Evolutionary conservation across 768 basidiomycete species (phyloP).

Genomic region (Mrakia frigida): DNA sequence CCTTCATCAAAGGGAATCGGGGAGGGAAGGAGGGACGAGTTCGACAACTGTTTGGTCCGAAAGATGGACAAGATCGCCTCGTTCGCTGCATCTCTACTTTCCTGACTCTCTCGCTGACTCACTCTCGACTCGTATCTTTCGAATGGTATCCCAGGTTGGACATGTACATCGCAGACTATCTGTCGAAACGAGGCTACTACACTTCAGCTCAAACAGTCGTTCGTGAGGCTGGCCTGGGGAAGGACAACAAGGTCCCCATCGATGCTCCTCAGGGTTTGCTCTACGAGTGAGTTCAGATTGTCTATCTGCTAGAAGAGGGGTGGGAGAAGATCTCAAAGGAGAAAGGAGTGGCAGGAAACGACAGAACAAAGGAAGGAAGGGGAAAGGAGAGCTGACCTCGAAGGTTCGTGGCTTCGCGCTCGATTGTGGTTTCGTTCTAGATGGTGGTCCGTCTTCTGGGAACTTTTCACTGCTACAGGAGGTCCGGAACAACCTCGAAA

Average conservation of each 20-base stretch:
- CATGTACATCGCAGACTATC: slow-evolving; percentile 46
- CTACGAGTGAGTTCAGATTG: slow-evolving; percentile 41
- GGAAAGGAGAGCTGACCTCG: slow-evolving; percentile 1
- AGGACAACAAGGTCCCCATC: slow-evolving; percentile 42
- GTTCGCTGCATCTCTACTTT: background rate
- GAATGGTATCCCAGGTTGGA: too few species aligned
- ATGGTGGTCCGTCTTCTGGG: slow-evolving; percentile 45
- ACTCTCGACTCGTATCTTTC: slow-evolving; percentile 30
- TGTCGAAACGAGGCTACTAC: slow-evolving; percentile 42
- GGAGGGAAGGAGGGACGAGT: background rate
- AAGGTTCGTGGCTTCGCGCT: background rate
- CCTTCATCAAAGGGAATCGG: background rate
- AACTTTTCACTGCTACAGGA: slow-evolving; percentile 41
- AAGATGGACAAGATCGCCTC: background rate
- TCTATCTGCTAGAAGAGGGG: slow-evolving; percentile 4
- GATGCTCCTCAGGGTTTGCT: slow-evolving; percentile 45
- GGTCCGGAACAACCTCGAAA: slow-evolving; percentile 35
- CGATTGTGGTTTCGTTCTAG: slow-evolving; percentile 17
- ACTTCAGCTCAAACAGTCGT: slow-evolving; percentile 41
- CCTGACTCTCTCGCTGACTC: background rate
- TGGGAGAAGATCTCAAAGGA: background rate
- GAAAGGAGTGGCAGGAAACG: background rate
- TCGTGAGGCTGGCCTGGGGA: slow-evolving; percentile 40
- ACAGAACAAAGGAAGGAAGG: background rate
- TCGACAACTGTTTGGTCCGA: too few species aligned